A percentile compares a stretch with the other conserved stretches of the same genome.
Conservation (phyloP, 2,329 filamentous ascomycete genomes). For the Cercospora beticola region DNA sequence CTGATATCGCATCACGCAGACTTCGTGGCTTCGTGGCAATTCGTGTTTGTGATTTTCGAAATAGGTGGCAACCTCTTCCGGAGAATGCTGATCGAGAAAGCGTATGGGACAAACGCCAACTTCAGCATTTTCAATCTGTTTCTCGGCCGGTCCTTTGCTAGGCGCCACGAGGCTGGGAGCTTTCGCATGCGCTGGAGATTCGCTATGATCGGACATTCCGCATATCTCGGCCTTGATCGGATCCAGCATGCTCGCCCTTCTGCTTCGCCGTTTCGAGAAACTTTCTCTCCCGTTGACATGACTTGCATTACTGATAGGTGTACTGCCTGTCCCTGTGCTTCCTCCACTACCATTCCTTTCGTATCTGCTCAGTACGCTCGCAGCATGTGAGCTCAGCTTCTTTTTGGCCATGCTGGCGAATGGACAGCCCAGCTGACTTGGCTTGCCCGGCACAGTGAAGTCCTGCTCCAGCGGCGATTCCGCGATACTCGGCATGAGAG, state of each 20-base stretch:
- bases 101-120: constrained; percentile 83
- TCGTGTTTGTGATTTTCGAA: constrained; percentile 96
- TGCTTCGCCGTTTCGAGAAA: constrained; percentile 36
- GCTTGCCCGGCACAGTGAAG: constrained; percentile 82
- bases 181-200: constrained; percentile 14
- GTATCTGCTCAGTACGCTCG: constrained; percentile 43
- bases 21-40: constrained; percentile 86
- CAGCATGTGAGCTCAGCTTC: constrained; percentile 41
- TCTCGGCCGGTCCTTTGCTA: constrained; percentile 16
- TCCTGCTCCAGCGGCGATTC: constrained; percentile 70
- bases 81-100: constrained; percentile 86
- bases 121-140: constrained; percentile 32
- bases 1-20: constrained; percentile 88
- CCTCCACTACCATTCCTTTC: constrained; percentile 27
- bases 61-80: constrained; percentile 89
- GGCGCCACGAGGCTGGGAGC: constrained; percentile 10
- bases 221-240: constrained; percentile 41
- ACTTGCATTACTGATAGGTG: constrained; percentile 30
- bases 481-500: constrained; percentile 40
- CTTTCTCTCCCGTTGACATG: constrained; percentile 46
- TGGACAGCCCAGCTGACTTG: constrained; percentile 76
- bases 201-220: constrained; percentile 34
- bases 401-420: constrained; percentile 60
- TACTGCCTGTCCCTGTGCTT: constrained; percentile 27
- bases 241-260: constrained; percentile 35